phyloP scores from a whole-genome alignment of 768 basidiomycete genomes.

The Sarcodon sp. region DNA sequence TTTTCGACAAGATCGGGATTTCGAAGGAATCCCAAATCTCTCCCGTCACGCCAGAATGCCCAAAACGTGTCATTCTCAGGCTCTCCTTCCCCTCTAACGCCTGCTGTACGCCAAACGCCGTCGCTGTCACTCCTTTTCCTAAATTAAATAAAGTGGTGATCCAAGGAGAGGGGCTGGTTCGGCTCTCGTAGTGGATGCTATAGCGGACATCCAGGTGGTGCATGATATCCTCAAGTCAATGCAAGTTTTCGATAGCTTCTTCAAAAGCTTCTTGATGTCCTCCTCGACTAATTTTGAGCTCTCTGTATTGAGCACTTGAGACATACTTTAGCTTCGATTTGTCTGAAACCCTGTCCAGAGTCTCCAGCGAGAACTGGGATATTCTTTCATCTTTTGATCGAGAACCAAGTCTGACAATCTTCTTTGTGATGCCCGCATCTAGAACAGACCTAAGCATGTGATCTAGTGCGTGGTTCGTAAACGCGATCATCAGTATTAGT shows the following conservation, averaged over 20 bases:
- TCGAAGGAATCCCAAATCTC: slow-evolving; percentile 35
- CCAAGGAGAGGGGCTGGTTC: slow-evolving; percentile 36
- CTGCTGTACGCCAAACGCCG: slow-evolving; percentile 6
- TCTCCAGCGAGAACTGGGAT: slow-evolving; percentile 46
- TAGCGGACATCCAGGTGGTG: slow-evolving; percentile 29
- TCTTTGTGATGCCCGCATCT: slow-evolving; percentile 47
- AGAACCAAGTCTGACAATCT: slow-evolving; percentile 56
- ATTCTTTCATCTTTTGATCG: slow-evolving; percentile 48
- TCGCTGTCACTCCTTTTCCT: slow-evolving; percentile 4
- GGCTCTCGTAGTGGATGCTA: slow-evolving; percentile 32
- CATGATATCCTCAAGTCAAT: slow-evolving; percentile 25
- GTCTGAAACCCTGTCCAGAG: slow-evolving; percentile 33
- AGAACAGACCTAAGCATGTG: slow-evolving; percentile 55
- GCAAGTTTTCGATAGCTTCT: slow-evolving; percentile 19
- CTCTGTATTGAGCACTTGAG: slow-evolving; percentile 15
- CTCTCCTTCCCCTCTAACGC: slow-evolving; percentile 9
- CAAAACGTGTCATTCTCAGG: slow-evolving; percentile 22
- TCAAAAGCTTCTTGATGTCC: slow-evolving; percentile 34
- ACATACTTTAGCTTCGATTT: slow-evolving; percentile 26
- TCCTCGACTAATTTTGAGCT: slow-evolving; percentile 26
- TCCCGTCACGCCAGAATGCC: slow-evolving; percentile 34
- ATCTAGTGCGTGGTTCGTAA: slow-evolving; percentile 73
- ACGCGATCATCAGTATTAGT: slow-evolving; percentile 39
- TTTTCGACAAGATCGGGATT: not conserved
- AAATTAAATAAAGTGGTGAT: slow-evolving; percentile 13